phyloP scores from a whole-genome alignment of 352 stramenopile genomes.

The Phytophthora aleatoria region DNA sequence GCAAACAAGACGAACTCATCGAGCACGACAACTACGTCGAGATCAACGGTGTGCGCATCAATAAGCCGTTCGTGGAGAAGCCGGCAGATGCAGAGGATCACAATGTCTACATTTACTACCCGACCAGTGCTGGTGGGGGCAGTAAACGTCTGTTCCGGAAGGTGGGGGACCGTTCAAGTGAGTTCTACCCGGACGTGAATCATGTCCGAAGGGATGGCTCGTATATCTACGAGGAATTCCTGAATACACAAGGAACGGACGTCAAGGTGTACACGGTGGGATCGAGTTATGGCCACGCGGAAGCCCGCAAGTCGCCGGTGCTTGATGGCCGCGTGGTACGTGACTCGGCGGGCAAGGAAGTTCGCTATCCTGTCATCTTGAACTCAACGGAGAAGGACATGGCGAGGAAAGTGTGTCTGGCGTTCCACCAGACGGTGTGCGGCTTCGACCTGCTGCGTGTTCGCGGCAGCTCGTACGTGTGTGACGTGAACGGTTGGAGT shows the following conservation, averaged over 20 bases:
- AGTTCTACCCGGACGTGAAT: conserved; percentile 98
- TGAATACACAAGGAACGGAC: conserved; percentile 99
- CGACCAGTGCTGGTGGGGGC: conserved; percentile 95
- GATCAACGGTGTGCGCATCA: conserved; percentile 95
- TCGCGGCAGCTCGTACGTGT: conserved; percentile 95
- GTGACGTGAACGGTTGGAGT: conserved; percentile 99
- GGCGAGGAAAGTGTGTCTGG: conserved; percentile 91
- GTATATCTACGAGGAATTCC: conserved; percentile 98
- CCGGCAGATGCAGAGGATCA: conserved; percentile 99
- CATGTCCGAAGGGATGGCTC: conserved; percentile 94
- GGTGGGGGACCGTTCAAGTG: conserved; percentile 91
- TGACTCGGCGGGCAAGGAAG: conserved; percentile 97
- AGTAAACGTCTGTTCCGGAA: conserved; percentile 99
- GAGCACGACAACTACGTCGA: conserved; percentile 86
- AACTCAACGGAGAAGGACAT: conserved; percentile 99
- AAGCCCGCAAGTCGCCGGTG: conserved; percentile 98
- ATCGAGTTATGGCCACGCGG: conserved; percentile 98
- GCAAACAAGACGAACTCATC: conserved; percentile 64
- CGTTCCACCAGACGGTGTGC: conserved; percentile 99
- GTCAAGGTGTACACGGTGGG: conserved; percentile 99
- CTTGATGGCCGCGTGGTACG: conserved; percentile 95
- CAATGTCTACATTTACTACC: conserved; percentile 99
- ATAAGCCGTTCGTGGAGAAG: conserved; percentile 99
- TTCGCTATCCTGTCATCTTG: conserved; percentile 99
- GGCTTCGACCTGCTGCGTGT: conserved; percentile 98